Evolutionary conservation across 345 rosid species (phyloP).

Genomic region (Eucalyptus caleyi): DNA sequence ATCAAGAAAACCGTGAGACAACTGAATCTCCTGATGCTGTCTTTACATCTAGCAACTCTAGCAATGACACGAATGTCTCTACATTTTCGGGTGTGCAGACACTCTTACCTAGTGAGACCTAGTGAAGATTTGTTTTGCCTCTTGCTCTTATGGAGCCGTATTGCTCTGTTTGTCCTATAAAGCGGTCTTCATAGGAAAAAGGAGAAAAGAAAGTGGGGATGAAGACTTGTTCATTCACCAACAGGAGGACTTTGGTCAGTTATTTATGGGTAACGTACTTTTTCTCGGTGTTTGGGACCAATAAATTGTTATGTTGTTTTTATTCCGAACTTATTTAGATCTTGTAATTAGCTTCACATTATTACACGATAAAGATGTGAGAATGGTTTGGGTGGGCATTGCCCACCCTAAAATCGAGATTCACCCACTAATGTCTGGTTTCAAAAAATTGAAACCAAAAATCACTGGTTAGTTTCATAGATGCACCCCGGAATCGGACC

Average conservation of each 20-base stretch:
- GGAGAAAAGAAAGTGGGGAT: no score
- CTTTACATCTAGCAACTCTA: not conserved
- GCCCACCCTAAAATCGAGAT: no score
- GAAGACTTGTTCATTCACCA: no score
- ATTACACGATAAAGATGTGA: fast-evolving
- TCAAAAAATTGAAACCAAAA: no score
- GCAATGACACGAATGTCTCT: not conserved
- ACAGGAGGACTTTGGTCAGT: no score
- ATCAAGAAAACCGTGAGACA: not conserved
- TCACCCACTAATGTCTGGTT: fast-evolving
- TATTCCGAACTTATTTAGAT: no score
- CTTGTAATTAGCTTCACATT: no score
- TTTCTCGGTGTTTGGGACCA: not conserved
- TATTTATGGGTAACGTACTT: not conserved
- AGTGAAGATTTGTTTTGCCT: not conserved
- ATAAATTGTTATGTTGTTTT: no score
- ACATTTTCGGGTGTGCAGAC: not conserved
- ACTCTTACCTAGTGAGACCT: not conserved
- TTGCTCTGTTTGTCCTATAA: not conserved
- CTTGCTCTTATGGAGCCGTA: not conserved
- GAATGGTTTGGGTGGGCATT: no score
- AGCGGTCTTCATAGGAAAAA: no score
- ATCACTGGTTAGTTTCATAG: no score
- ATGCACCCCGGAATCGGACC: fast-evolving
- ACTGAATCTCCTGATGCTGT: not conserved